Evolutionary conservation across 139 green algal species (phyloP), one percentile per base, ranked within the genome.

Genomic region (Limnomonas spitsbergensis): DNA sequence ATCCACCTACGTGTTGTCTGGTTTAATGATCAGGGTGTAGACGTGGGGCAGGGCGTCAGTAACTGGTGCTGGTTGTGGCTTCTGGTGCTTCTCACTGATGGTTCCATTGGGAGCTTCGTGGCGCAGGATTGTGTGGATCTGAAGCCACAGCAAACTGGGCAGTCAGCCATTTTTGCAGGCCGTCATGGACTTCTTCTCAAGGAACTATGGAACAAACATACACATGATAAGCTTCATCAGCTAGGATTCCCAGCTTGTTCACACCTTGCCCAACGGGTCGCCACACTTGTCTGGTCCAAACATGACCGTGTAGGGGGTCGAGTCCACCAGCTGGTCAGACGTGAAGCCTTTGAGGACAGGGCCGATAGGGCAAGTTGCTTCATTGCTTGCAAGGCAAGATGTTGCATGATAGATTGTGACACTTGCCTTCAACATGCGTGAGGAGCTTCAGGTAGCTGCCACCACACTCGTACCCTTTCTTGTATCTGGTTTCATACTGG

Each of bases 231-330:
- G n/a, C n/a, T n/a, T n/a, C n/a, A n/a, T n/a, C n/a, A n/a, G n/a
- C n/a, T n/a, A n/a, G n/a, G n/a, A n/a, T n/a, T n/a, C n/a, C n/a
- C n/a, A n/a, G n/a, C n/a, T n/a, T n/a, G n/a, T n/a, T n/a, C n/a
- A n/a, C 56, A 70, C 56, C 29, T 70, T 70, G n/a, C 56, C 56
- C 4, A 14, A 37, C 4, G 56, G 56, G 38, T 34, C 69, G 27
- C 94, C 94, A 73, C 94, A 98, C 79, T 94, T 95, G 86, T 98
- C 95, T 7, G 94, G 93, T 1, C 94, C 95, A 85, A 98, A 98
- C 95, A 98, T 98, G 78, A 98, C 79, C 32, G 82, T 89, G 88
- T 97, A 98, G 2, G 77, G 77, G 2, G 77, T 78, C 4, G 68
- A 56, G 3, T 34, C 7, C 7, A 36, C 66, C 24, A 81, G 34